Percentiles rank a stretch among this genome's conserved stretches.
Conservation (phyloP, 2,329 filamentous ascomycete species). For the Colletotrichum cordylinicola region DNA sequence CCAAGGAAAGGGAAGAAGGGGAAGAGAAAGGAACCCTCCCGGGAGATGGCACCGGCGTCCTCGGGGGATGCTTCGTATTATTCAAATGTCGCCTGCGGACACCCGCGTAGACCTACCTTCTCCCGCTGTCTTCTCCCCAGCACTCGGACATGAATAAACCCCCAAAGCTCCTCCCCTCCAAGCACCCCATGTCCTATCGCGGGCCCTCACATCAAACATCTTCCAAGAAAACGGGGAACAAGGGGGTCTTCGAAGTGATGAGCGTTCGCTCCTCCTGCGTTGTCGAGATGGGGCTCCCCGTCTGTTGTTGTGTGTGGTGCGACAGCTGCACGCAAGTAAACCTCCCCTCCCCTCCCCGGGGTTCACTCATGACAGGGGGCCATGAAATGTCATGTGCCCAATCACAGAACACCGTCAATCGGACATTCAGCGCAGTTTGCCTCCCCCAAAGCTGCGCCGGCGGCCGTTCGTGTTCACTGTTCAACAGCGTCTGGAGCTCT, state of each 20-base stretch:
- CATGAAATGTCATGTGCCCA: neutral
- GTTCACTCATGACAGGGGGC: neutral
- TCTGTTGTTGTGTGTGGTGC: neutral
- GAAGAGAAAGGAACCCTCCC: neutral
- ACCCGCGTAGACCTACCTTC: neutral
- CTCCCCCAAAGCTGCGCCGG: neutral
- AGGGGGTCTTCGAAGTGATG: neutral
- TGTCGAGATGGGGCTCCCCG: neutral
- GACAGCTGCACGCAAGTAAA: neutral
- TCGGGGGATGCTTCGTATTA: neutral
- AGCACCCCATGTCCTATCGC: neutral
- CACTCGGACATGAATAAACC: neutral
- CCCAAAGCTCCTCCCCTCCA: neutral
- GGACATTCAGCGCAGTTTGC: neutral
- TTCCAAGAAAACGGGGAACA: neutral
- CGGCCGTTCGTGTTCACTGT: neutral
- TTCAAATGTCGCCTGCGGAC: neutral
- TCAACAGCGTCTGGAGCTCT: neutral
- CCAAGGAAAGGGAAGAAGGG: neutral
- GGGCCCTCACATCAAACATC: constrained; percentile 13
- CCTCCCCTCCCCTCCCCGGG: neutral
- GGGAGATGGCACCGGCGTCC: neutral
- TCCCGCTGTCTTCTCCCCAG: neutral
- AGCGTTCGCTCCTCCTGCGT: neutral
- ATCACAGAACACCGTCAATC: neutral